Base-by-base conservation (phyloP, 805 yeast species). In the Cyberlindnera suaveolens region DNA sequence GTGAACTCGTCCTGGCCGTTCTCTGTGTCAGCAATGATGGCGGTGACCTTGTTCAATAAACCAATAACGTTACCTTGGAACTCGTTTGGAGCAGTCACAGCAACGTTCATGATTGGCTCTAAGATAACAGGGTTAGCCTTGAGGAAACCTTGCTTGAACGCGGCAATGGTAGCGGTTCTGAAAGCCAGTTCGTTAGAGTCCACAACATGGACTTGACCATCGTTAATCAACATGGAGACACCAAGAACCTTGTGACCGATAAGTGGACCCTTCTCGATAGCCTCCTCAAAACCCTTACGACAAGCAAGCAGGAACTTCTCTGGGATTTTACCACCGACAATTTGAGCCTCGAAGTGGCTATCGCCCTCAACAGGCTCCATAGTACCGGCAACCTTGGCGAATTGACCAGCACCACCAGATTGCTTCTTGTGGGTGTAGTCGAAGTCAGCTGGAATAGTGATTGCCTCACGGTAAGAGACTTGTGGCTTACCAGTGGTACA, bases 381-480 rank as follows among this genome's bases (percentile, higher is more conserved):
- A 44, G 72, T 75, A 63, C 99, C 98, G 66, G 89, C 84, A 60
- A 91, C 96, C 71, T 90, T 82, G 67, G 96, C 99, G 63, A 81
- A 93, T 74, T 93, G 99, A 70, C 99, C 99, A 52, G 98, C 95
- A 78, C 99, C 99, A 67, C 99, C 99, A 61, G 91, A 78, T 72
- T 93, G 99, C 64, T 89, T 91, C 77, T 93, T 93, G 74, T 91
- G 98, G 26, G 96, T 84, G 70, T 83, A 88, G 64, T 93, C 98
- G 60, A 93, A 91, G 13, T 79, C 72, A 27, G 91, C 75, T 34
- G 85, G 70, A 3, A 75, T 63, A 31, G 85, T 70, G 52, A 91
- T 80, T 34, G 98, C 84, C 70, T 93, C 99, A 67, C 99, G 82
- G 71, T 93, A 93, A 15, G 99, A 88, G 34, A 93, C 99, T 72